Percentiles rank a stretch among this genome's conserved stretches.
phyloP scores from a whole-genome alignment of 352 stramenopile species.

The Phytophthora citricola region DNA sequence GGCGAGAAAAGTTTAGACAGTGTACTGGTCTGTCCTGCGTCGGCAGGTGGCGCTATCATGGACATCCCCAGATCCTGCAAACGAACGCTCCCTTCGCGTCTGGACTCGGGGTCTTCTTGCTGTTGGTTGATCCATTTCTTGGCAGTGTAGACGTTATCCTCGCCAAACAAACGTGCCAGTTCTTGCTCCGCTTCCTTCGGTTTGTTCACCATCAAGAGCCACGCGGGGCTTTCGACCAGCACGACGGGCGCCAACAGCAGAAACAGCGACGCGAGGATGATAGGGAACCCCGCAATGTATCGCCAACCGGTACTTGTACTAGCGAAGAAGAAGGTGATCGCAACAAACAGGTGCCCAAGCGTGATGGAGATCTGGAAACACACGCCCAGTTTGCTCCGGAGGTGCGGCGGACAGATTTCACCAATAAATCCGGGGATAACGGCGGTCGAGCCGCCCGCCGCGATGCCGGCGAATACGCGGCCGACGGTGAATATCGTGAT shows the following conservation, averaged over 20 bases:
- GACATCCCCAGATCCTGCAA: slow-evolving; percentile 28
- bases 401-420: slow-evolving; percentile 48
- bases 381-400: slow-evolving; percentile 38
- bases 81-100: slow-evolving; percentile 17
- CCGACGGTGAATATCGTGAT: slow-evolving; percentile 47
- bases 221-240: slow-evolving; percentile 51
- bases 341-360: slow-evolving; percentile 47
- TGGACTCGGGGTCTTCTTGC: slow-evolving; percentile 21
- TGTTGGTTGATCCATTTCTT: slow-evolving; percentile 34
- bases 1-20: slow-evolving; percentile 20
- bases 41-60: slow-evolving; percentile 8
- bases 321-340: slow-evolving; percentile 58
- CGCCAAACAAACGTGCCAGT: slow-evolving; percentile 38
- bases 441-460: slow-evolving; percentile 39
- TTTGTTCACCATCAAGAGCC: slow-evolving; percentile 39
- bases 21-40: slow-evolving; percentile 29
- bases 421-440: slow-evolving; percentile 47
- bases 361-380: slow-evolving; percentile 55
- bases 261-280: slow-evolving; percentile 37
- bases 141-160: slow-evolving; percentile 28
- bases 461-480: slow-evolving; percentile 50
- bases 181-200: slow-evolving; percentile 26
- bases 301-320: slow-evolving; percentile 55
- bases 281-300: slow-evolving; percentile 52
- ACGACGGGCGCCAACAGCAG: slow-evolving; percentile 28